Percentiles rank a stretch among this genome's conserved stretches.
phyloP scores from a whole-genome alignment of 176 grass and related monocot species.

The Elymus sibiricus region DNA sequence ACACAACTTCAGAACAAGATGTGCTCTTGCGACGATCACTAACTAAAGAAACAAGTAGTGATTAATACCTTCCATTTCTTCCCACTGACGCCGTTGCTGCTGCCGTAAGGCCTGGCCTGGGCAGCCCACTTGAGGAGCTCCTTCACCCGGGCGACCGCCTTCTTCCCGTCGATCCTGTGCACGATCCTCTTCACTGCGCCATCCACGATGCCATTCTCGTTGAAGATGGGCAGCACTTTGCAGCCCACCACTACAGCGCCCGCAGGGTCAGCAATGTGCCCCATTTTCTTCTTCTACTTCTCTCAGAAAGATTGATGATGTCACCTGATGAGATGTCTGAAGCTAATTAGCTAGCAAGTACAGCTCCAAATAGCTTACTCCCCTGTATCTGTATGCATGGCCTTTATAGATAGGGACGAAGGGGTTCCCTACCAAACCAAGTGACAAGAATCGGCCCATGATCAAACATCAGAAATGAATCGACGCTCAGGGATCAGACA shows the following conservation, averaged over 20 bases:
- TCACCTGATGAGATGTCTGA: not conserved
- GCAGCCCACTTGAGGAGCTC: slow-evolving; percentile 44
- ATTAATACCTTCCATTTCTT: slow-evolving; percentile 54
- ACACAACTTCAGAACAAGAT: not conserved
- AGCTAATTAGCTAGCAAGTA: not conserved
- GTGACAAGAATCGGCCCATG: not conserved
- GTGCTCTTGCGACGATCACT: not conserved
- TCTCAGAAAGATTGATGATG: not conserved
- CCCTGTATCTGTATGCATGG: not conserved
- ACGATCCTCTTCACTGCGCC: slow-evolving; percentile 42
- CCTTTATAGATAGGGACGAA: not conserved
- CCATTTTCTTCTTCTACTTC: slow-evolving; percentile 4
- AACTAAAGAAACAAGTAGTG: not conserved
- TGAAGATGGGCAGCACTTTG: slow-evolving; percentile 50
- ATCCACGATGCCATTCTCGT: slow-evolving; percentile 20
- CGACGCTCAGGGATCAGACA: not conserved
- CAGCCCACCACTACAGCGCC: slow-evolving; percentile 38
- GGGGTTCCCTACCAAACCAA: not conserved
- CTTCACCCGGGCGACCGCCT: slow-evolving; percentile 49
- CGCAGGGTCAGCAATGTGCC: slow-evolving; percentile 24
- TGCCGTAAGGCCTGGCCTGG: slow-evolving; percentile 27
- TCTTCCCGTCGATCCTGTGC: slow-evolving; percentile 43
- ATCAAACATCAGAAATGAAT: not conserved
- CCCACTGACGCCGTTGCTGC: not conserved
- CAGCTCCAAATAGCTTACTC: slow-evolving; percentile 28